A percentile compares a stretch with the other conserved stretches of the same genome.
These are phyloP conservation scores for Mitragyna speciosa DNA, from an alignment of 257 asterid species.

Conservation along the genomic window DNA sequence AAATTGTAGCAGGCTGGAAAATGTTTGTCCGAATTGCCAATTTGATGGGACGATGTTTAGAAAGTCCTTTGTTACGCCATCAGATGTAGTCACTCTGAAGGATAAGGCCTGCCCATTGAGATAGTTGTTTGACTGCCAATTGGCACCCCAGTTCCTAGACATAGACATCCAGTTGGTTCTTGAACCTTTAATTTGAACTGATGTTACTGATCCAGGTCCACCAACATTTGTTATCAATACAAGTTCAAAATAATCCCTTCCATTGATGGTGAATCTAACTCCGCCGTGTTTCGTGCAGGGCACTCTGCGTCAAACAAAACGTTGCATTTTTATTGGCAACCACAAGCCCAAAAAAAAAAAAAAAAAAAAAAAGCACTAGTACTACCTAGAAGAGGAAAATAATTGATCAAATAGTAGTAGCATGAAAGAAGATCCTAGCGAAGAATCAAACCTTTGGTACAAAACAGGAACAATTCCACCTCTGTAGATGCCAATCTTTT, in stretches of 20 bases:
- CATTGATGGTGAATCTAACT: conserved; percentile 72
- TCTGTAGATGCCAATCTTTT: conserved; percentile 36
- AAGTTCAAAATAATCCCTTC: conserved; percentile 73
- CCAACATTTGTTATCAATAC: conserved; percentile 69
- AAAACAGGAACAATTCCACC: conserved; percentile 45
- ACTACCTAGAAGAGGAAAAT: neutral
- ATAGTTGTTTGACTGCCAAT: conserved; percentile 78
- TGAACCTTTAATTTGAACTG: conserved; percentile 74
- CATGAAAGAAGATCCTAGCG: neutral
- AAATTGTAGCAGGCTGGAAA: conserved; percentile 50
- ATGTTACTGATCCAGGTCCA: conserved; percentile 66
- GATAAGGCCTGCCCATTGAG: conserved; percentile 79
- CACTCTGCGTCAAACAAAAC: conserved; percentile 45
- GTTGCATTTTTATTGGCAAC: neutral
- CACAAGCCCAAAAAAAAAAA: neutral
- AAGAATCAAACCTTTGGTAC: conserved; percentile 32
- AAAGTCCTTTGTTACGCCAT: conserved; percentile 67
- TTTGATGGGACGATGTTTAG: conserved; percentile 48
- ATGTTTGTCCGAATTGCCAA: conserved; percentile 84
- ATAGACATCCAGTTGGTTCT: conserved; percentile 63
- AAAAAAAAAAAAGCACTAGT: neutral
- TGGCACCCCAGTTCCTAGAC: conserved; percentile 95
- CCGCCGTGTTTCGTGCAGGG: conserved; percentile 85
- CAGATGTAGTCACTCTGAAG: conserved; percentile 65
- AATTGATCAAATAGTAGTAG: neutral